Evolutionary conservation across 345 rosid genomes (phyloP).

Genomic region (Noccaea caerulescens): DNA sequence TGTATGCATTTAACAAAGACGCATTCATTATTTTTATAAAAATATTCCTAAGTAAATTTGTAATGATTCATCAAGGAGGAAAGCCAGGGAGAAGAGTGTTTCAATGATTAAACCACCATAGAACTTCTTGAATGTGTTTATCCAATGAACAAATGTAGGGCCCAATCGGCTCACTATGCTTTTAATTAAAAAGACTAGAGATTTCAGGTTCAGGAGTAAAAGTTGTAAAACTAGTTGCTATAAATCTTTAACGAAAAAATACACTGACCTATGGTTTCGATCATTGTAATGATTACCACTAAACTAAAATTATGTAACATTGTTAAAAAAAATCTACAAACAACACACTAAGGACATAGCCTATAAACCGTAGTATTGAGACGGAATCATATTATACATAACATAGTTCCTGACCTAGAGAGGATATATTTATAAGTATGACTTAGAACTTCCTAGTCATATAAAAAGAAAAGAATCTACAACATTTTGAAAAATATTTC

Average conservation of each 20-base stretch:
- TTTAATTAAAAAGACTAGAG: background rate
- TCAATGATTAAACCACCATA: slow-evolving; percentile 42
- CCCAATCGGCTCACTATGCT: slow-evolving; percentile 15
- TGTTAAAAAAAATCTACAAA: background rate
- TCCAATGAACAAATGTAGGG: slow-evolving; percentile 35
- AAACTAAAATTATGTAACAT: no score
- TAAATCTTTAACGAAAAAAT: slow-evolving; percentile 1
- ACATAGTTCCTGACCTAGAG: no score
- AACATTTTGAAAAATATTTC: no score
- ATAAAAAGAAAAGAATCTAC: no score
- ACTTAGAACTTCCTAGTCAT: no score
- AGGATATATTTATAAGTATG: no score
- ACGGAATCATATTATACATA: no score
- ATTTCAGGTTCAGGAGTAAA: background rate
- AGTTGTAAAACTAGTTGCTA: background rate
- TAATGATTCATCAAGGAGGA: slow-evolving; percentile 40
- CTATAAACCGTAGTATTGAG: no score
- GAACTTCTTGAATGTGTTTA: slow-evolving; percentile 43
- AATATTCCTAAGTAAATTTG: slow-evolving; percentile 24
- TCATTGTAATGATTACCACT: no score
- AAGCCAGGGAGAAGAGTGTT: slow-evolving; percentile 32
- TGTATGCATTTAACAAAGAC: slow-evolving; percentile 23
- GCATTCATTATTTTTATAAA: slow-evolving; percentile 7
- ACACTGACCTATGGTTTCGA: background rate
- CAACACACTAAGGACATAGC: no score